Percentiles rank a stretch among this genome's conserved stretches.
These are phyloP conservation scores for Trichosporon coremiiforme DNA, from an alignment of 1,284 basidiomycete species.

Conservation along the genomic window DNA sequence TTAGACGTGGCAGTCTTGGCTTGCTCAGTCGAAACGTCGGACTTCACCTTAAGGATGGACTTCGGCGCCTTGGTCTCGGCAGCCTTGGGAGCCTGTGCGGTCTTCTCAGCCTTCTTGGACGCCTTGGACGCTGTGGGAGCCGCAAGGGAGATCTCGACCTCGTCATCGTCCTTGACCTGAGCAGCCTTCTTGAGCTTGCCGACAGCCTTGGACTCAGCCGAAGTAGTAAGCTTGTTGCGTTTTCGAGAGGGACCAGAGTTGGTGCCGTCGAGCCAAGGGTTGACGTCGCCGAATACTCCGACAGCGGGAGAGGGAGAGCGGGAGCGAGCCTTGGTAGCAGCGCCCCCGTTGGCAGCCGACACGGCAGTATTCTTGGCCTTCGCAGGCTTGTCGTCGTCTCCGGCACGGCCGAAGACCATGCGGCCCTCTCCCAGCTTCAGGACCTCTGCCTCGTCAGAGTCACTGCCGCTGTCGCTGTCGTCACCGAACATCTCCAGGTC, in stretches of 20 bases:
- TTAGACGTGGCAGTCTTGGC: constrained; percentile 26
- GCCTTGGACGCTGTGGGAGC: constrained; percentile 14
- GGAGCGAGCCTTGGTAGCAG: background rate
- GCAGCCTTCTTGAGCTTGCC: constrained; percentile 69
- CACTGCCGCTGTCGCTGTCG: constrained; percentile 56
- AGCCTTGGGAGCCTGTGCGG: constrained; percentile 17
- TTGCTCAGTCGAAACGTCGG: constrained; percentile 21
- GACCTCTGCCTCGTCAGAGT: constrained; percentile 44
- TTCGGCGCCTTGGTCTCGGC: constrained; percentile 11
- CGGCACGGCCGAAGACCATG: constrained; percentile 55
- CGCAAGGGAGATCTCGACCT: constrained; percentile 71
- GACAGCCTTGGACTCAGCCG: constrained; percentile 65
- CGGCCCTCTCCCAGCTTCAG: constrained; percentile 58
- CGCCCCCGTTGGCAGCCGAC: background rate
- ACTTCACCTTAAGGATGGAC: constrained; percentile 26
- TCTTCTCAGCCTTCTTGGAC: constrained; percentile 21
- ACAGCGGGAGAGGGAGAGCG: constrained; percentile 21
- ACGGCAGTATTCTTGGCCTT: background rate
- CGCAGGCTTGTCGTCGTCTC: background rate
- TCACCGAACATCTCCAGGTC: constrained; percentile 63
- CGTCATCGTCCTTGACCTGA: constrained; percentile 63
- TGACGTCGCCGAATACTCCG: constrained; percentile 50
- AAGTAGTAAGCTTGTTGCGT: constrained; percentile 70
- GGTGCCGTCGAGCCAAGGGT: constrained; percentile 70
- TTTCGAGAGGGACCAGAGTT: constrained; percentile 61